Percentiles rank a stretch among this genome's conserved stretches.
Conservation (phyloP, 1,284 basidiomycete species). For the Meira miltonrushii region DNA sequence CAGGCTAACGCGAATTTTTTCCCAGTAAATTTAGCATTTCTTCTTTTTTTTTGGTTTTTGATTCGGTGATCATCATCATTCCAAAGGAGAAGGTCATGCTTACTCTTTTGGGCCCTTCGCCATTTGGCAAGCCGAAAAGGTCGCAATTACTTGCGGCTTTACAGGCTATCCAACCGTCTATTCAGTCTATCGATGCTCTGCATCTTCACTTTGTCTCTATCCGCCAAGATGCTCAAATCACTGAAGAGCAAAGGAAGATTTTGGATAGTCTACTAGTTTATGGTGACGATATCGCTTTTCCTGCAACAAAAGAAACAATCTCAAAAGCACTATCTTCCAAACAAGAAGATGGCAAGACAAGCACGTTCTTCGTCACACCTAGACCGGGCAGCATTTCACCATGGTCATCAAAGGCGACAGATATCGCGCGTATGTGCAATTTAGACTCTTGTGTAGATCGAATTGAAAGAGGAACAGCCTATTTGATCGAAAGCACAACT, state of each 20-base stretch:
- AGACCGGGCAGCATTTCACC: conserved; percentile 65
- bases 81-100: conserved; percentile 21
- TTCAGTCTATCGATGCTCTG: conserved; percentile 72
- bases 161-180: conserved; percentile 59
- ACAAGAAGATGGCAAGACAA: conserved; percentile 55
- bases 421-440: conserved; percentile 75
- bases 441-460: conserved; percentile 68
- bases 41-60: conserved; percentile 3
- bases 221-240: conserved; percentile 57
- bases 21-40: background rate
- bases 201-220: conserved; percentile 81
- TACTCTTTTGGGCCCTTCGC: conserved; percentile 52
- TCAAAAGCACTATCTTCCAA: conserved; percentile 31
- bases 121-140: conserved; percentile 60
- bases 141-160: conserved; percentile 65
- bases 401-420: conserved; percentile 97
- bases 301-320: conserved; percentile 57
- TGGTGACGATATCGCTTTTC: conserved; percentile 68
- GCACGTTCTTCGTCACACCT: conserved; percentile 42
- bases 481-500: conserved; percentile 57
- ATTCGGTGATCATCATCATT: background rate
- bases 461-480: conserved; percentile 77
- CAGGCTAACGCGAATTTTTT: too few relatives aligned
- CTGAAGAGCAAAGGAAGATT: conserved; percentile 57
- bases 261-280: conserved; percentile 78